Evolutionary conservation across 2,329 filamentous ascomycete species (phyloP), one percentile per base, ranked within the genome.

Genomic region (Epichloe hybrida): DNA sequence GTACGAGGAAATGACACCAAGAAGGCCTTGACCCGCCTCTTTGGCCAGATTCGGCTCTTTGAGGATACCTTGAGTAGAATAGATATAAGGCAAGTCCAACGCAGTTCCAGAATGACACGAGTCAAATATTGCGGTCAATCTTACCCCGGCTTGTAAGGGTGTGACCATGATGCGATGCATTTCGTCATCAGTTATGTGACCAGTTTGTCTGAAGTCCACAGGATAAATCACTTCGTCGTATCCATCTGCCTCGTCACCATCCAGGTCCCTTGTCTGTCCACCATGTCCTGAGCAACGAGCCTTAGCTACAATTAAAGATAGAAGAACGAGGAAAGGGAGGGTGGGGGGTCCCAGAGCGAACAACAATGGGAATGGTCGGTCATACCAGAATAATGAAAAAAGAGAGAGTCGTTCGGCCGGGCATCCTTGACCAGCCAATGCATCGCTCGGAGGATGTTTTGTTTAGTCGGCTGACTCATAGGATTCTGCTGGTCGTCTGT

Each of bases 341-440:
- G 2, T 3, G 20, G 20, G 20, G 20, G 20, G 17, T 8, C 12
- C n/a, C 27, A 36, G 23, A 27, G 36, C 21, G 21, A 20, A 23
- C 15, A 20, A 37, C 21, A 17, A n/a, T 21, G 20, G 27, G 23
- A 11, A 40, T 4, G 20, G 37, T 13, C 13, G 13, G 17, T 3
- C 45, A 21, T 49, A 89, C 86, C 89, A 39, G 90, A 95, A 66
- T 95, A 97, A 69, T 97, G 91, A 72, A 97, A 96, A 71, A 97
- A 97, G 6, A 97, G 76, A 4, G 91, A 95, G 65, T 97, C 91
- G 64, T 96, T 95, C 0, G 89, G 86, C 52, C 79, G 79, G 4
- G 91, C 90, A 63, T 95, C 90, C 69, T 95, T 95, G 52, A 96
- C 88, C 20, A 97, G 72, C 91, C 91, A 97, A 65, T 96, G 90